Conservation (phyloP, 495 filamentous ascomycete species). For the Emericellopsis terricola region DNA sequence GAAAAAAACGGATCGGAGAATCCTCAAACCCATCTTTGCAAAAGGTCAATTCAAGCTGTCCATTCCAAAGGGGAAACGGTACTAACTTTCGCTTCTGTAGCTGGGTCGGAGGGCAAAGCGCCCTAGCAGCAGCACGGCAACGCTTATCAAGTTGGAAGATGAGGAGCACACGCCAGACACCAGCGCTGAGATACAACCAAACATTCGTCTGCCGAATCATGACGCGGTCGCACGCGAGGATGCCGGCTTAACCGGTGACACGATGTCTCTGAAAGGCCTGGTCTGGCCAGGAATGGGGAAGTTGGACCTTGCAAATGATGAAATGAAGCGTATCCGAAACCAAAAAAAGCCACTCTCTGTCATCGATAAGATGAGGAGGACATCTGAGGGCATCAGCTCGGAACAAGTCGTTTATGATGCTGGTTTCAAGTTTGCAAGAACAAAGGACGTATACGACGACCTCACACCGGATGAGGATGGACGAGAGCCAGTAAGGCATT, state of each 20-base stretch:
- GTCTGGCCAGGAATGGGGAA: constrained; percentile 73
- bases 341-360: constrained; percentile 67
- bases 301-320: constrained; percentile 67
- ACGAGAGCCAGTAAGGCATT: no score
- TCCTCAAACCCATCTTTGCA: no score
- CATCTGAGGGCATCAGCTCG: constrained; percentile 49
- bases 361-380: constrained; percentile 48
- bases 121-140: neutral
- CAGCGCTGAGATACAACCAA: no score
- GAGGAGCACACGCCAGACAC: neutral
- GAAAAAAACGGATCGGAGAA: constrained; percentile 8
- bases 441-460: constrained; percentile 31
- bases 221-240: no score
- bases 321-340: constrained; percentile 65
- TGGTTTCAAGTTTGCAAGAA: constrained; percentile 33
- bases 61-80: neutral
- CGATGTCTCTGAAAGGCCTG: constrained; percentile 48
- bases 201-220: no score
- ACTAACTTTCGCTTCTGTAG: neutral
- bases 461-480: no score
- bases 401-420: constrained; percentile 50
- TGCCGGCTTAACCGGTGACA: no score
- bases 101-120: neutral
- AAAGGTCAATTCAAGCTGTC: no score
- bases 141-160: neutral